A percentile compares a stretch with the other conserved stretches of the same genome.
These are phyloP conservation scores for Rosa hybrid DNA, from an alignment of 331 rosid species.

Conservation along the genomic window DNA sequence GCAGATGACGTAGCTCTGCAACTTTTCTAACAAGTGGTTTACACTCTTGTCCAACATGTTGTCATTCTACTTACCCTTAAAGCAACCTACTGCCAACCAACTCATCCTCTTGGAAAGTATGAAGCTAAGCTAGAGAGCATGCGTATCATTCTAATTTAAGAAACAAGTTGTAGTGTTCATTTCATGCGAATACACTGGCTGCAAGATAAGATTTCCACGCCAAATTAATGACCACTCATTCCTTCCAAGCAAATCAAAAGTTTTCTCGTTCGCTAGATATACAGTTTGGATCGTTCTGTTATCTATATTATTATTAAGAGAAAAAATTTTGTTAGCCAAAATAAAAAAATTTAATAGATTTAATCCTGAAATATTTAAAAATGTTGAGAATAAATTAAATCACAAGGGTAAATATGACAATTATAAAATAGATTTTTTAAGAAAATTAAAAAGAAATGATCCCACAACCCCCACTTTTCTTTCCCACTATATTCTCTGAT, in stretches of 20 bases:
- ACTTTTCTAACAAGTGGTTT: conserved; percentile 4
- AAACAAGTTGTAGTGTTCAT: background rate
- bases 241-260: background rate
- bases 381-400: no score
- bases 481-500: no score
- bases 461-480: no score
- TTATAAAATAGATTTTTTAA: no score
- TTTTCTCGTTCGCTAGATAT: background rate
- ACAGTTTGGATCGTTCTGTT: background rate
- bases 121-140: background rate
- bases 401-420: no score
- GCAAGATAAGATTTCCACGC: background rate
- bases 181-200: background rate
- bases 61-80: conserved; percentile 4
- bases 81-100: conserved; percentile 10
- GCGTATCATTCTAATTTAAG: background rate
- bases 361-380: no score
- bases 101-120: background rate
- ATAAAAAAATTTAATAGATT: no score
- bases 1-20: background rate
- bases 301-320: no score
- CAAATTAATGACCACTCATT: background rate
- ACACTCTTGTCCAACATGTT: conserved; percentile 19
- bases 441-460: no score
- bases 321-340: no score